Evolutionary conservation across 176 grass and related monocot species (phyloP).

Genomic region (Pharus latifolius): DNA sequence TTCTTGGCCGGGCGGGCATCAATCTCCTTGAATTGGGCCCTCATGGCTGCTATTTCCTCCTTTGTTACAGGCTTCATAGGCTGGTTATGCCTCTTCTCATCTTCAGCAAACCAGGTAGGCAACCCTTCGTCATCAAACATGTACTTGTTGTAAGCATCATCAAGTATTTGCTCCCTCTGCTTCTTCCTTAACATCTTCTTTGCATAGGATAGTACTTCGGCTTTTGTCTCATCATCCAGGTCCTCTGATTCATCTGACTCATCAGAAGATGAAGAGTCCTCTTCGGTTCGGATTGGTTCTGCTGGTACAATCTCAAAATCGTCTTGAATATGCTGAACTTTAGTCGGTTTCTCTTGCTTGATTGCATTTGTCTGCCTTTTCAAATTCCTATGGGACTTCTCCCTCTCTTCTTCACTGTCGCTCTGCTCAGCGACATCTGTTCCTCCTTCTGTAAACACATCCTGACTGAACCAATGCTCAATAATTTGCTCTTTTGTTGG

Average conservation of each 20-base stretch:
- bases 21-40: constrained; percentile 78
- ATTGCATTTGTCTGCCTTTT: constrained; percentile 14
- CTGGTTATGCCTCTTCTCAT: constrained; percentile 65
- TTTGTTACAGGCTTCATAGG: constrained; percentile 69
- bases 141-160: constrained; percentile 86
- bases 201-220: constrained; percentile 84
- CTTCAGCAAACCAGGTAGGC: constrained; percentile 76
- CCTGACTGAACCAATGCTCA: constrained; percentile 77
- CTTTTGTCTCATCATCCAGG: constrained; percentile 52
- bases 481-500: constrained; percentile 67
- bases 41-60: constrained; percentile 86
- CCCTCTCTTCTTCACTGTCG: constrained; percentile 68
- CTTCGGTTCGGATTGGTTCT: constrained; percentile 50
- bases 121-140: constrained; percentile 86
- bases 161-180: constrained; percentile 87
- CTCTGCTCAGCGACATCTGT: constrained; percentile 22
- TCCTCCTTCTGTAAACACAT: constrained; percentile 54
- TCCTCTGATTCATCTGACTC: constrained; percentile 56
- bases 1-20: constrained; percentile 86
- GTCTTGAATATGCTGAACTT: constrained; percentile 14
- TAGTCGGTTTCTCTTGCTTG: constrained; percentile 13
- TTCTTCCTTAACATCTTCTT: constrained; percentile 99
- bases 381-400: constrained; percentile 16
- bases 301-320: constrained; percentile 88
- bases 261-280: constrained; percentile 64